phyloP scores from a whole-genome alignment of 2,329 filamentous ascomycete species.

The Arthroderma sp. region DNA sequence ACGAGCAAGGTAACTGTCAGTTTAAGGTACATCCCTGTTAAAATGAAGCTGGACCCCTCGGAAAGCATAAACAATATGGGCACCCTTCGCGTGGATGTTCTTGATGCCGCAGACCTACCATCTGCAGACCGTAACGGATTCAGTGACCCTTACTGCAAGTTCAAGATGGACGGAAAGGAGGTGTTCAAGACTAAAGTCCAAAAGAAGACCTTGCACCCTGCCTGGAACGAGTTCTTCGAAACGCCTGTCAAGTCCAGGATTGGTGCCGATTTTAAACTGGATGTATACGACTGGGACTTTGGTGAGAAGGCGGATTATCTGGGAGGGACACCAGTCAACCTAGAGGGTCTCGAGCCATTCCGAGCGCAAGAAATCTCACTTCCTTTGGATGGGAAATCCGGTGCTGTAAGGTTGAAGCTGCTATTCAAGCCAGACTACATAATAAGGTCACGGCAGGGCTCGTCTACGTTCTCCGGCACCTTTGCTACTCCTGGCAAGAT shows the following conservation, averaged over 20 bases:
- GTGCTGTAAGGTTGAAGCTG: slow-evolving; percentile 65
- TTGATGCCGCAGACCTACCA: slow-evolving; percentile 78
- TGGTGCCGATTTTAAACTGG: slow-evolving; percentile 66
- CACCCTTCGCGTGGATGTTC: slow-evolving; percentile 78
- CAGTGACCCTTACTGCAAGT: slow-evolving; percentile 94
- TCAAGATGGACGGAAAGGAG: slow-evolving; percentile 75
- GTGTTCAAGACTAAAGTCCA: slow-evolving; percentile 90
- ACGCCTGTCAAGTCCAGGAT: slow-evolving; percentile 69
- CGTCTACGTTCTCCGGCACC: slow-evolving; percentile 82
- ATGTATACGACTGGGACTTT: slow-evolving; percentile 93
- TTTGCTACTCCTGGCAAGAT: slow-evolving; percentile 81
- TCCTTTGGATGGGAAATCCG: slow-evolving; percentile 76
- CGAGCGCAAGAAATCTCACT: slow-evolving; percentile 61
- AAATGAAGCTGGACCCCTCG: slow-evolving; percentile 84
- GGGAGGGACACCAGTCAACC: slow-evolving; percentile 61
- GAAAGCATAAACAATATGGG: slow-evolving; percentile 99
- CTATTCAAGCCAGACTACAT: slow-evolving; percentile 92
- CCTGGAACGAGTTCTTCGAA: slow-evolving; percentile 96
- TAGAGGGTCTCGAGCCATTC: slow-evolving; percentile 76
- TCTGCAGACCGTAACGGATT: slow-evolving; percentile 91
- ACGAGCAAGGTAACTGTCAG: slow-evolving; percentile 75
- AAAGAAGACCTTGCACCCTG: slow-evolving; percentile 91
- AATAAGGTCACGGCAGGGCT: slow-evolving; percentile 71
- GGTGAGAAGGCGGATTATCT: slow-evolving; percentile 86
- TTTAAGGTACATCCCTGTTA: slow-evolving; percentile 85